Evolutionary conservation across 352 stramenopile species (phyloP), one percentile per base, ranked within the genome.

Genomic region (Globisporangium echinulatum): DNA sequence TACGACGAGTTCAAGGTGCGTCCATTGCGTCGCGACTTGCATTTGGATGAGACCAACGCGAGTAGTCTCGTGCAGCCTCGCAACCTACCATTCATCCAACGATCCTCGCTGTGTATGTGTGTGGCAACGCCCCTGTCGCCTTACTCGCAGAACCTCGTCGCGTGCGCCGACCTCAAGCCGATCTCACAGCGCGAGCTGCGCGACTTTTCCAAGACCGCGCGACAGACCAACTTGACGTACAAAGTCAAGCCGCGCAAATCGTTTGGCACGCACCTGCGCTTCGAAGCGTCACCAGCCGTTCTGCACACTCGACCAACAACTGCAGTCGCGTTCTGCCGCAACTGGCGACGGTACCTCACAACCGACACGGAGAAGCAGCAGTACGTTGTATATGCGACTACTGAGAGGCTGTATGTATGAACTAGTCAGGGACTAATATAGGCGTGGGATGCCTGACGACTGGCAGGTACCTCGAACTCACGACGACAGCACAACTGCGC

Each of bases 1-100:
- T 95, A 94, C 64, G 82, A 95, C 58, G 86, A 95, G 56, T 93
- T 95, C 66, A 90, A 88, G 68, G 85, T 92, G 37, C 39, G 39
- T 25, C 25, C 25, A 33, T 33, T 33, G 25, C 25, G 25, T 33
- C 25, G 25, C 25, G 25, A 33, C 25, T 33, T 33, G 25, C 25
- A 33, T 33, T 33, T 33, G 25, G 25, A 33, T 3, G 25, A 33
- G 25, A 33, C 2, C 25, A 33, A 33, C 25, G 25, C 25, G 25
- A 33, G 25, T 33, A 33, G 25, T 33, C 25, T 33, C 25, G 25
- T 33, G 25, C 25, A 33, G 25, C 25, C 25, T 33, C 25, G 25
- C 25, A 33, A 33, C 25, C 25, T 33, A 33, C 25, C 25, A 33
- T 33, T 3, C 25, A 33, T 33, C 19, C 19, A 33, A 33, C 37